Conservation (phyloP, 352 stramenopile species). For the Vaucheria bursata region DNA sequence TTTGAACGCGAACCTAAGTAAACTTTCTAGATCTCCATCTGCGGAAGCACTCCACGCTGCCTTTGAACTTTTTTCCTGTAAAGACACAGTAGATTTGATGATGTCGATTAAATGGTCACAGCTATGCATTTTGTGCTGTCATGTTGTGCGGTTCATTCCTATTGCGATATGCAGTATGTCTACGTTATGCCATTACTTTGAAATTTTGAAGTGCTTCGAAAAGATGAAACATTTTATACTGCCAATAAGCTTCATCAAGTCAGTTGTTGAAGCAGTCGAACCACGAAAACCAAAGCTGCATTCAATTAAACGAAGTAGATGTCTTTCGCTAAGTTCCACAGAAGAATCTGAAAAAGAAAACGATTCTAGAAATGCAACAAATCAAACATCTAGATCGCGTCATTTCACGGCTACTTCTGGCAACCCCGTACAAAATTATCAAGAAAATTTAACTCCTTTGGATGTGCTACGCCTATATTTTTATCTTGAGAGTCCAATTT, state of each 20-base stretch:
- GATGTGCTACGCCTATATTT: slow-evolving; percentile 21
- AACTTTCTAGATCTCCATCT: not conserved
- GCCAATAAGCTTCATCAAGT: not conserved
- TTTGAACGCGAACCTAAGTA: not conserved
- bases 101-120: not conserved
- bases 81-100: not conserved
- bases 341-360: not conserved
- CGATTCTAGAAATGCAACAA: too few relatives aligned
- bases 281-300: not conserved
- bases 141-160: not conserved
- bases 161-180: not conserved
- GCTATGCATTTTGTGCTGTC: not conserved
- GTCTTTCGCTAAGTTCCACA: not conserved
- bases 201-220: not conserved
- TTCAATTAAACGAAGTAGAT: not conserved
- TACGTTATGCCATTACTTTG: not conserved
- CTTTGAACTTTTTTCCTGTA: not conserved
- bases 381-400: not conserved
- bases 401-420: not conserved
- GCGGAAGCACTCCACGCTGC: not conserved
- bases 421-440: not conserved
- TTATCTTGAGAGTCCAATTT: slow-evolving; percentile 11
- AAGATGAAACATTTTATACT: not conserved
- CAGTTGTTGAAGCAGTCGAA: not conserved
- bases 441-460: slow-evolving; percentile 6